Base-by-base conservation (phyloP, 148 eudicot species). In the Diospyros kaki region DNA sequence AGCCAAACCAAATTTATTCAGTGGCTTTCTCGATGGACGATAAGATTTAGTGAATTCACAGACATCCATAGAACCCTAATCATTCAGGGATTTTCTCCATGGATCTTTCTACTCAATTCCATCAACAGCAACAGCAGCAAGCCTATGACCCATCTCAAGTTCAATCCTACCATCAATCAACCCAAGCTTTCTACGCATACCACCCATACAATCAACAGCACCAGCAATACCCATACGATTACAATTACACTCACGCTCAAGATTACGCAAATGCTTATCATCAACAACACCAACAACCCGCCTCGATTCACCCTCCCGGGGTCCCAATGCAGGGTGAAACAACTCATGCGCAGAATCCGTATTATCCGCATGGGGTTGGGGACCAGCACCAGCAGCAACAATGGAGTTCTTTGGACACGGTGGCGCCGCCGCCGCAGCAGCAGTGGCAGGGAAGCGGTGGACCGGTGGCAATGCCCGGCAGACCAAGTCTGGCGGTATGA, bases 231-330 rank as follows among this genome's bases (percentile, higher is more conserved):
- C 79, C 74, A 58, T 82, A 81, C 28, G 28, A 28, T 28, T 28
- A 28, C 28, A 28, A 28, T 28, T 28, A 28, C 28, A 28, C 28
- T 78, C 83, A 80, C 78, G 59, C 83, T 65, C 81, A 75, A 55
- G 78, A 78, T 83, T 83, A 86, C 70, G 18, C 79, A 4, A 50
- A 28, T 72, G 63, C 76, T 2, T 70, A 76, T 75, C 74, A 28
- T 17, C 64, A 63, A 18, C 6, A 52, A 5, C 76, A 65, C 8
- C 68, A 52, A 55, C 81, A 81, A 46, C 81, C 83, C 46, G 63
- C 86, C 28, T 78, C 77, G 63, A 68, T 79, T 73, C 77, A 73
- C 48, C 81, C 81, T 53, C 86, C 88, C 64, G 88, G 86, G 50
- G 83, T 83, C 66, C 82, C 86, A 9, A 46, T 85, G 55, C 61